Base-by-base conservation (phyloP, 768 basidiomycete species). In the Tephrocybe sp. region DNA sequence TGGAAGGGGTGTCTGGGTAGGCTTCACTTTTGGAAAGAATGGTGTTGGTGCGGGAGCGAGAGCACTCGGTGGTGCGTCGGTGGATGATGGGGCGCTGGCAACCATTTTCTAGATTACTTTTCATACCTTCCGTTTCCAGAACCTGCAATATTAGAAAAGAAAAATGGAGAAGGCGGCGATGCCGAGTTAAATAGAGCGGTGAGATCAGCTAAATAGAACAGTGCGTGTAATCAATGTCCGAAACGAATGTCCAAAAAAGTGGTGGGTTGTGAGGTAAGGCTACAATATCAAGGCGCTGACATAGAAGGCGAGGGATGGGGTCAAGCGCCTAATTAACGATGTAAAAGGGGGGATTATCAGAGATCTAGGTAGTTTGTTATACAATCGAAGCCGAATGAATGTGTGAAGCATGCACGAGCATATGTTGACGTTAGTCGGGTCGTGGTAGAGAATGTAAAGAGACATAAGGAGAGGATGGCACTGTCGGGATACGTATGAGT, bases 1-100 rank as follows among this genome's bases (percentile, higher is more conserved):
- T 59, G 66, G 76, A 2, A 72, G 91, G 42, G 91, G 91, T 4
- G 88, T 92, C 38, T 92, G 91, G 91, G 91, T 92, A 47, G 91
- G 91, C 3, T 93, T 93, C 61, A 92, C 91, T 2, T 93, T 92
- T 71, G 90, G 90, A 26, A 92, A 91, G 71, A 91, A 91, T 65
- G 87, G 88, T 7, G 85, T 85, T 9, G 82, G 85, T 10, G 67
- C 72, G 7, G 82, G 84, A 8, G 68, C 72, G 7, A 78, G 75
- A 55, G 72, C 72, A 17, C 60, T 59, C 38, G 51, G 64, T 12
- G 67, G 64, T 10, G 68, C 64, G 32, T 70, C 66, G 22, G 71
- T 71, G 36, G 81, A 80, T 52, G 77, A 78, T 53, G 75, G 74
- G 46, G 73, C 80, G 44, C 59, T 85, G 47, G 78, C 77, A 35